These are phyloP conservation scores for Nymphaea colorata DNA, from an alignment of 164 flowering plant genomes.

Conservation along the genomic window DNA sequence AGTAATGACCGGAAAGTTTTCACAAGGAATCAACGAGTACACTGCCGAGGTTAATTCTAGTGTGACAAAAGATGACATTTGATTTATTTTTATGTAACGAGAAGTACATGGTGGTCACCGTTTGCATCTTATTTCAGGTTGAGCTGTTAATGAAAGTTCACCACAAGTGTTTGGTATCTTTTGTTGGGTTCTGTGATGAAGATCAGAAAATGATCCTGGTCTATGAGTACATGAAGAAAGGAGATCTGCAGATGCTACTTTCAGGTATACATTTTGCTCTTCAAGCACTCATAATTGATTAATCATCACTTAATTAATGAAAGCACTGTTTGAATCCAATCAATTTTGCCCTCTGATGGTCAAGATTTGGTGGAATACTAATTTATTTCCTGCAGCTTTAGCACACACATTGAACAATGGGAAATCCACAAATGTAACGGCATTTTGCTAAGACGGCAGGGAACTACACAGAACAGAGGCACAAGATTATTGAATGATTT, in stretches of 20 bases:
- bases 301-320: too few species aligned
- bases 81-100: not conserved
- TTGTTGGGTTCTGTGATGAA: not conserved
- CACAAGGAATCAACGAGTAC: constrained; percentile 27
- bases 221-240: constrained; percentile 1
- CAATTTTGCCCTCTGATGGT: too few species aligned
- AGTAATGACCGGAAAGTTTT: constrained; percentile 24
- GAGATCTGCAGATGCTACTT: not conserved
- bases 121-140: not conserved
- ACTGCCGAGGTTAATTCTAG: constrained; percentile 25
- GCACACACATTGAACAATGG: too few species aligned
- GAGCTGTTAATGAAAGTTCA: constrained; percentile 2
- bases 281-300: too few species aligned
- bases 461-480: too few species aligned
- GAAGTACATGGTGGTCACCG: not conserved
- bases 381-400: too few species aligned
- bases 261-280: not conserved
- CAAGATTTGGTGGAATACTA: too few species aligned
- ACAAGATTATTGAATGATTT: too few species aligned
- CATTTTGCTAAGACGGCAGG: too few species aligned
- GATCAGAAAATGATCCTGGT: not conserved
- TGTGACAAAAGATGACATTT: not conserved
- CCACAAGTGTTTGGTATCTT: not conserved
- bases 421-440: too few species aligned
- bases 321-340: too few species aligned